phyloP scores from a whole-genome alignment of 2,329 filamentous ascomycete genomes.

The Zymoseptoria crescenta region DNA sequence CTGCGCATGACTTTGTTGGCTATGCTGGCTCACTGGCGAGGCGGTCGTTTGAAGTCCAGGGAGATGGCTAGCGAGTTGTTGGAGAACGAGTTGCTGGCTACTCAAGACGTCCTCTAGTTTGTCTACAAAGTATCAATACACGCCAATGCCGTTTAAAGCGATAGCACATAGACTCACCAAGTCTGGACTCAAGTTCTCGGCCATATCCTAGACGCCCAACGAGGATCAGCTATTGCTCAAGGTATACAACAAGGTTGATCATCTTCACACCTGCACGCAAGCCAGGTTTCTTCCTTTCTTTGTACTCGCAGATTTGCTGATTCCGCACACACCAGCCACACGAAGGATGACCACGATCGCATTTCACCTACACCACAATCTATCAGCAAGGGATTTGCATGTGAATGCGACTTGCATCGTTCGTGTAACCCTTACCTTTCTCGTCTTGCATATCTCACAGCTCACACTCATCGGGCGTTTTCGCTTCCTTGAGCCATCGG shows the following conservation, averaged over 20 bases:
- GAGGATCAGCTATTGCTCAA: neutral
- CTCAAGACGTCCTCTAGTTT: slow-evolving; percentile 39
- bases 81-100: slow-evolving; percentile 40
- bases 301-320: slow-evolving; percentile 59
- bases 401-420: neutral
- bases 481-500: slow-evolving; percentile 37
- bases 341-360: slow-evolving; percentile 67
- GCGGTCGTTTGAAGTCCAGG: slow-evolving; percentile 11
- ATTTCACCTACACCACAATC: slow-evolving; percentile 43
- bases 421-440: slow-evolving; percentile 52
- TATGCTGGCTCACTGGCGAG: slow-evolving; percentile 8
- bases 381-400: neutral
- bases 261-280: slow-evolving; percentile 29
- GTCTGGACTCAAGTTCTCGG: slow-evolving; percentile 52
- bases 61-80: slow-evolving; percentile 32
- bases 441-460: slow-evolving; percentile 70
- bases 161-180: slow-evolving; percentile 36
- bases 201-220: slow-evolving; percentile 38
- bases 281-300: slow-evolving; percentile 63
- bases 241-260: neutral
- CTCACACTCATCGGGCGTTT: slow-evolving; percentile 41
- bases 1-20: slow-evolving; percentile 26
- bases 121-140: slow-evolving; percentile 26
- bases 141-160: neutral
- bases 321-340: slow-evolving; percentile 67